Evolutionary conservation across 768 basidiomycete species (phyloP).

Genomic region (Exsudoporus frostii): DNA sequence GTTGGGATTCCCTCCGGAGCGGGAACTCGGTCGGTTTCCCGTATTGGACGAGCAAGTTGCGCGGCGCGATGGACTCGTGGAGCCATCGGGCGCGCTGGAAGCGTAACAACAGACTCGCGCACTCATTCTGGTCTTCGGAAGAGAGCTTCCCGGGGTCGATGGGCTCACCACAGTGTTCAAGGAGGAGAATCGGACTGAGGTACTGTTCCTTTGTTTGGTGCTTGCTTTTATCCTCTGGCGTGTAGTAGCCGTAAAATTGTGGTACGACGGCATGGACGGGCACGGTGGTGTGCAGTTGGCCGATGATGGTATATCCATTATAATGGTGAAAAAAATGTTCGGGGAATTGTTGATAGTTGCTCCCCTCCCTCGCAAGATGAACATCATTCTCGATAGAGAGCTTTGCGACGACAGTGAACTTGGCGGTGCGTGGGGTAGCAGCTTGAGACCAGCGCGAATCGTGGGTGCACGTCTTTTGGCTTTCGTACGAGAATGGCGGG

Average conservation of each 20-base stretch:
- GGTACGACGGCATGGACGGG: slow-evolving; percentile 53
- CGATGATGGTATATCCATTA: slow-evolving; percentile 22
- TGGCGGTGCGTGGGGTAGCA: slow-evolving; percentile 30
- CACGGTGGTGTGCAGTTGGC: slow-evolving; percentile 38
- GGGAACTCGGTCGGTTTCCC: slow-evolving; percentile 38
- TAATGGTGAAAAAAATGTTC: slow-evolving; percentile 28
- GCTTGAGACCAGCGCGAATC: accelerated
- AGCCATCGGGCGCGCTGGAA: slow-evolving; percentile 38
- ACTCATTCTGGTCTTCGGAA: slow-evolving; percentile 40
- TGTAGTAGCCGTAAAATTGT: slow-evolving; percentile 64
- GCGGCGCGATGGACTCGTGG: slow-evolving; percentile 41
- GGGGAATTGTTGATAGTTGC: slow-evolving; percentile 27
- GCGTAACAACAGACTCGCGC: slow-evolving; percentile 37
- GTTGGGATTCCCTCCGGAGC: background rate
- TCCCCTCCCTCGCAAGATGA: slow-evolving; percentile 35
- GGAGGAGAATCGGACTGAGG: slow-evolving; percentile 42
- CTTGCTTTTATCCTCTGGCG: slow-evolving; percentile 10
- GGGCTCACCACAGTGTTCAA: slow-evolving; percentile 46
- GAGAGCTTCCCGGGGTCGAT: slow-evolving; percentile 29
- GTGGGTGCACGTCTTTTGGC: slow-evolving; percentile 11
- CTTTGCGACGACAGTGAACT: slow-evolving; percentile 44
- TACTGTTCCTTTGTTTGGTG: background rate
- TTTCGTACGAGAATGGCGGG: slow-evolving; percentile 14
- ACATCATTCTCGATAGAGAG: slow-evolving; percentile 37
- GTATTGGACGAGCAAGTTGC: slow-evolving; percentile 44